Percentiles rank a stretch among this genome's conserved stretches.
phyloP scores from a whole-genome alignment of 495 filamentous ascomycete species.

The Neurospora discreta region DNA sequence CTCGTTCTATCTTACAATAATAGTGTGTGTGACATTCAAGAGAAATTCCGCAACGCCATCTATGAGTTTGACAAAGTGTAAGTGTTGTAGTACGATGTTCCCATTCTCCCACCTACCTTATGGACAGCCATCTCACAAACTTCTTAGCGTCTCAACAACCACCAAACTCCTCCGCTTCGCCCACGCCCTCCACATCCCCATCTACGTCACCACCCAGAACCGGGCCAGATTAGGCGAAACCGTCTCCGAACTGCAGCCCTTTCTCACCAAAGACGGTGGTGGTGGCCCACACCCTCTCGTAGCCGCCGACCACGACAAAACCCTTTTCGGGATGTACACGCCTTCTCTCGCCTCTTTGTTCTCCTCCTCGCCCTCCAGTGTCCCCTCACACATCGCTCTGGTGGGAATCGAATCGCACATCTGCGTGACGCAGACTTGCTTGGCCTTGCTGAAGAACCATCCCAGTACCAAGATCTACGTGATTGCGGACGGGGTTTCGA shows the following conservation, averaged over 20 bases:
- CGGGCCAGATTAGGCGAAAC: slow-evolving; percentile 63
- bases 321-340: slow-evolving; percentile 74
- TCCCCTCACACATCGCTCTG: slow-evolving; percentile 40
- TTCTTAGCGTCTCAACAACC: slow-evolving; percentile 33
- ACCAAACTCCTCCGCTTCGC: slow-evolving; percentile 43
- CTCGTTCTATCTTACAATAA: neutral
- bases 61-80: slow-evolving; percentile 75
- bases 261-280: slow-evolving; percentile 1
- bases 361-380: slow-evolving; percentile 9
- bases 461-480: slow-evolving; percentile 73
- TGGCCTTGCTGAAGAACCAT: slow-evolving; percentile 56
- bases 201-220: slow-evolving; percentile 79
- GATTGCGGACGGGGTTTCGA: slow-evolving; percentile 83
- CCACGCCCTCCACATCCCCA: slow-evolving; percentile 58
- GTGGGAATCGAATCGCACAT: slow-evolving; percentile 92
- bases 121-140: too few relatives aligned
- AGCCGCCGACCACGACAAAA: slow-evolving; percentile 65
- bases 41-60: slow-evolving; percentile 77
- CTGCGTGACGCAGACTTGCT: slow-evolving; percentile 83
- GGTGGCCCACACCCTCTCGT: slow-evolving; percentile 11
- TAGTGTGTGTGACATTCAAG: slow-evolving; percentile 93
- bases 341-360: slow-evolving; percentile 38
- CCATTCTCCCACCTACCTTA: too few relatives aligned
- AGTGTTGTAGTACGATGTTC: neutral
- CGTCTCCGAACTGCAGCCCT: slow-evolving; percentile 50